Percentiles rank a stretch among this genome's conserved stretches.
phyloP scores from a whole-genome alignment of 2,329 filamentous ascomycete species.

The Didymella arachidicola region DNA sequence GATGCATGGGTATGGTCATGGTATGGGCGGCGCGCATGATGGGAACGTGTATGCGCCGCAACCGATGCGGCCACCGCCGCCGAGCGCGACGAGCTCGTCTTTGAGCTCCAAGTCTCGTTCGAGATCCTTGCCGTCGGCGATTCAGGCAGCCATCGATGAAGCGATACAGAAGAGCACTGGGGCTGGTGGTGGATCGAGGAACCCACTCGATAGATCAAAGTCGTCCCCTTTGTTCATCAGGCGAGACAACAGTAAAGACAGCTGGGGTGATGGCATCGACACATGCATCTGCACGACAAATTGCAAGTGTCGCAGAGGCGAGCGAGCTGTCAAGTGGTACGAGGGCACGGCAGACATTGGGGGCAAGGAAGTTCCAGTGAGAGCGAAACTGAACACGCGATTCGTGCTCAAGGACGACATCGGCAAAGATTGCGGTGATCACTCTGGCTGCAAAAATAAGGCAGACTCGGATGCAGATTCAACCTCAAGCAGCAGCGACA shows the following conservation, averaged over 20 bases:
- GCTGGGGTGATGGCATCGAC: conserved; percentile 36
- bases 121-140: background rate
- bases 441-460: conserved; percentile 25
- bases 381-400: conserved; percentile 34
- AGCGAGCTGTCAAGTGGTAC: conserved; percentile 27
- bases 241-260: background rate
- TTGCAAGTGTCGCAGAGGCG: conserved; percentile 40
- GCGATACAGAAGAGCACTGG: conserved; percentile 1
- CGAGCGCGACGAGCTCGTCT: background rate
- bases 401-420: conserved; percentile 38
- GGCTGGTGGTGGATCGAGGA: background rate
- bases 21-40: background rate
- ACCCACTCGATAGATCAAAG: background rate
- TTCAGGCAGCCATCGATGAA: conserved; percentile 3
- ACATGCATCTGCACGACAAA: conserved; percentile 41
- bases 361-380: conserved; percentile 6
- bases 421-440: conserved; percentile 40
- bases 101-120: background rate
- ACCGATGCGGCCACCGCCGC: background rate
- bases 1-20: background rate
- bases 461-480: background rate
- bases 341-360: conserved; percentile 4
- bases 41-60: background rate
- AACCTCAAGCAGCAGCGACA: conserved; percentile 2
- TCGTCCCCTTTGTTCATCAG: background rate